Percentiles rank a stretch among this genome's conserved stretches.
Evolutionary conservation across 2,329 filamentous ascomycete genomes (phyloP).

Genomic region (Hymenoscyphus occultus): DNA sequence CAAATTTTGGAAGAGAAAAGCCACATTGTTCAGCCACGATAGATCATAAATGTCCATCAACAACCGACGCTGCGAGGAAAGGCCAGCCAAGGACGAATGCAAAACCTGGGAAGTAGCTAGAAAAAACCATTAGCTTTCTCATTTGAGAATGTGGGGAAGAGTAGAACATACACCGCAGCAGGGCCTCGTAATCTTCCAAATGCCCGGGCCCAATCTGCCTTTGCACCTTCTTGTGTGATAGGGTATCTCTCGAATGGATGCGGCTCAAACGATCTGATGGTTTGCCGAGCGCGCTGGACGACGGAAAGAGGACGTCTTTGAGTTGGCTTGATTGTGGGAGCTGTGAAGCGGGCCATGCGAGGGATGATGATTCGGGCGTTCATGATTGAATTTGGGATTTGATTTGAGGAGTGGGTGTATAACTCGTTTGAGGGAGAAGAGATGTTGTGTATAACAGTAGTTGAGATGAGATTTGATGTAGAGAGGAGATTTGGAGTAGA

Average conservation of each 20-base stretch:
- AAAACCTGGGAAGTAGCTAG: constrained; percentile 25
- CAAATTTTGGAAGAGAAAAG: background rate
- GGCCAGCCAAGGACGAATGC: constrained; percentile 24
- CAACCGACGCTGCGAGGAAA: constrained; percentile 8
- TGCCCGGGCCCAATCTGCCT: constrained; percentile 25
- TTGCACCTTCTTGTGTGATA: constrained; percentile 11
- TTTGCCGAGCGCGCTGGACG: constrained; percentile 19
- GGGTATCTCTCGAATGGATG: constrained; percentile 28
- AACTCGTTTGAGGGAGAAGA: background rate
- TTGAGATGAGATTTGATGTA: background rate
- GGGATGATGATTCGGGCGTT: constrained; percentile 2
- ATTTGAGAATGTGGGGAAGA: background rate
- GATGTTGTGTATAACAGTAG: background rate
- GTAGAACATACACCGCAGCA: constrained; percentile 24
- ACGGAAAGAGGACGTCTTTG: constrained; percentile 21
- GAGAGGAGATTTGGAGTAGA: background rate
- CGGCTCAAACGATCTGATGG: constrained; percentile 19
- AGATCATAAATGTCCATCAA: constrained; percentile 18
- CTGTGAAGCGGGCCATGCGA: constrained; percentile 6
- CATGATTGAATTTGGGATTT: background rate
- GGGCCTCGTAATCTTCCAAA: constrained; percentile 15
- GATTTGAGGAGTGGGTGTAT: background rate
- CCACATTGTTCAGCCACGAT: background rate
- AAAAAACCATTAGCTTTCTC: constrained; percentile 1
- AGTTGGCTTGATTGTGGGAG: constrained; percentile 14